Percentiles rank a stretch among this genome's conserved stretches.
Evolutionary conservation across 140 eudicot species (phyloP).

Genomic region (Cichorium intybus): DNA sequence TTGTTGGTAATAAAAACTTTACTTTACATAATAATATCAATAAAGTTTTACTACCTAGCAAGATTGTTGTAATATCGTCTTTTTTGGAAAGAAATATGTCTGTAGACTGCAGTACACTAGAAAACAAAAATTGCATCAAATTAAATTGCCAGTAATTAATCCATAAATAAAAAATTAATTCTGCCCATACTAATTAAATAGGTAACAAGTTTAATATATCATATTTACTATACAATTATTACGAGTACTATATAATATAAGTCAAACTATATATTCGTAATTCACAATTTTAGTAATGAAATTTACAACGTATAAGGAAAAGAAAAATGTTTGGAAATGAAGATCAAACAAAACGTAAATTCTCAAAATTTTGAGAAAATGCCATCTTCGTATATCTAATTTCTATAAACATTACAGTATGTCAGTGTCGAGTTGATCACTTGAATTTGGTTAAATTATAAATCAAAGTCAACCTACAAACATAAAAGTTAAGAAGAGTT

Average conservation of each 20-base stretch:
- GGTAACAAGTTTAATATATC: background rate
- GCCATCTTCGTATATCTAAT: background rate
- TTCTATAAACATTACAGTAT: no score
- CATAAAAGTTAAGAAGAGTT: background rate
- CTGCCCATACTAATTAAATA: background rate
- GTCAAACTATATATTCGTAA: conserved; percentile 3
- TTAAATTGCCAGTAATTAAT: background rate
- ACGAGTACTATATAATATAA: conserved; percentile 6
- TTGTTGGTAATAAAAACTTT: conserved; percentile 7
- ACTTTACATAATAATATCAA: background rate
- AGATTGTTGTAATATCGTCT: background rate
- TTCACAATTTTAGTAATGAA: background rate
- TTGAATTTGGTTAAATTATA: no score
- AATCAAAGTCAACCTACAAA: background rate
- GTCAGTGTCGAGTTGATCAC: no score
- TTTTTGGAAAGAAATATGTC: background rate
- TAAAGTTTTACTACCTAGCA: background rate
- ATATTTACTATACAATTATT: background rate
- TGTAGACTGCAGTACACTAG: background rate
- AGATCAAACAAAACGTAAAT: background rate
- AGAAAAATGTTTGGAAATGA: background rate
- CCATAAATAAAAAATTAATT: background rate
- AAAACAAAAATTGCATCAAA: background rate
- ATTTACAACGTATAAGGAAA: background rate
- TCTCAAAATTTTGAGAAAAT: background rate